Percentiles rank a stretch among this genome's conserved stretches.
Evolutionary conservation across 352 stramenopile genomes (phyloP).

Genomic region (Blastocystis sp.): DNA sequence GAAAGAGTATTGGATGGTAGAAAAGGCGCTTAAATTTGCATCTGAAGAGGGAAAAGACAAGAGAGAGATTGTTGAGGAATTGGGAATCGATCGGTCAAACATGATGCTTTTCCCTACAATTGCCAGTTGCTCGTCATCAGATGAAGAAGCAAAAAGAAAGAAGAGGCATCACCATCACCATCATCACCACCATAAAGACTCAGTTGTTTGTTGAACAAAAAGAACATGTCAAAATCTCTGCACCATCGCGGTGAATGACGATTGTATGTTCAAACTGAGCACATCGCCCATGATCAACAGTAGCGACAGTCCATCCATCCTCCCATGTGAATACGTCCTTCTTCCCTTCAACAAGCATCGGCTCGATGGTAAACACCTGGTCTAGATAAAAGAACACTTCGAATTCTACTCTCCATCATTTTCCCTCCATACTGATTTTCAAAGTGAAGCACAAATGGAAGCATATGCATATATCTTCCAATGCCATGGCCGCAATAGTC

Average conservation of each 20-base stretch:
- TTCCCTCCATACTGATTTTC: constrained; percentile 71
- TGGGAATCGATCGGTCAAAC: neutral
- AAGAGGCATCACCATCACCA: constrained; percentile 25
- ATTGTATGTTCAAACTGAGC: constrained; percentile 94
- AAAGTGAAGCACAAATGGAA: constrained; percentile 86
- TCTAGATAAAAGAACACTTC: neutral
- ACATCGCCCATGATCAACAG: constrained; percentile 81
- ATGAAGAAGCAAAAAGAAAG: neutral
- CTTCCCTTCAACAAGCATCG: constrained; percentile 84
- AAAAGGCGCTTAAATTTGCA: constrained; percentile 50
- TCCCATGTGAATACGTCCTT: constrained; percentile 75
- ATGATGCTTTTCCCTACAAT: constrained; percentile 43
- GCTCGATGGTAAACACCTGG: constrained; percentile 92
- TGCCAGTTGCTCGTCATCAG: constrained; percentile 19
- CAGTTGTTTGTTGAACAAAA: constrained; percentile 18
- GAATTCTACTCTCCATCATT: constrained; percentile 78
- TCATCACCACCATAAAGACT: neutral
- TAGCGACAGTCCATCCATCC: constrained; percentile 89
- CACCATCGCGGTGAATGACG: constrained; percentile 90
- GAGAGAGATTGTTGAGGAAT: neutral
- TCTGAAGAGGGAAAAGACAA: neutral
- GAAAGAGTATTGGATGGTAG: constrained; percentile 48
- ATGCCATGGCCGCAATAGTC: constrained; percentile 94
- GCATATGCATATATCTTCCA: constrained; percentile 83
- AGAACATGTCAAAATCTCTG: constrained; percentile 84